A percentile compares a stretch with the other conserved stretches of the same genome.
Conservation (phyloP, 768 basidiomycete species). For the Tricholoma bakamatsutake region DNA sequence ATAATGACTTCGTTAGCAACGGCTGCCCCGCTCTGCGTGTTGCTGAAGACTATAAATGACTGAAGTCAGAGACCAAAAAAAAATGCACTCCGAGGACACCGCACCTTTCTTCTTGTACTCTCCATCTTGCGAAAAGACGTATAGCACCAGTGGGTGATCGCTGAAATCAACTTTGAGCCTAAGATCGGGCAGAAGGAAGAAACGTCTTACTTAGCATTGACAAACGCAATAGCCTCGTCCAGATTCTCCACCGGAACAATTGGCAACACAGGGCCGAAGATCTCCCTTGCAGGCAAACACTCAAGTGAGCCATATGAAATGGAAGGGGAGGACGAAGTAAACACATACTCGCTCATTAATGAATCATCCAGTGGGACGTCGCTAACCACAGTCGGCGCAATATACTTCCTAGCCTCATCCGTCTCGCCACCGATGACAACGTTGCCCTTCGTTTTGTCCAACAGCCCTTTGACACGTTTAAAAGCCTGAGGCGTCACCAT, state of each 20-base stretch:
- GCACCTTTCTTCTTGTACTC: slow-evolving; percentile 59
- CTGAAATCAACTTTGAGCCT: slow-evolving; percentile 16
- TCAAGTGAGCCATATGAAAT: background rate
- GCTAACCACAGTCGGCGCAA: slow-evolving; percentile 69
- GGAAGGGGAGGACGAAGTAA: background rate
- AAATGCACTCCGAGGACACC: slow-evolving; percentile 1
- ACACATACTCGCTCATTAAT: slow-evolving; percentile 67
- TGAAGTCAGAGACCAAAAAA: background rate
- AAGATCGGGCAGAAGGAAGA: background rate
- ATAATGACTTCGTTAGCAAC: slow-evolving; percentile 66
- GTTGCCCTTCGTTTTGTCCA: slow-evolving; percentile 63
- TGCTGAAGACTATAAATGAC: slow-evolving; percentile 47
- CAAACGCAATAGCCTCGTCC: slow-evolving; percentile 66
- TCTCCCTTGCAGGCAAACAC: slow-evolving; percentile 43
- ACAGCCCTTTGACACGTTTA: slow-evolving; percentile 50
- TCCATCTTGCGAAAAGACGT: slow-evolving; percentile 64
- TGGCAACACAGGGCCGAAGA: slow-evolving; percentile 81
- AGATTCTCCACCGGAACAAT: slow-evolving; percentile 65
- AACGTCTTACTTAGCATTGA: slow-evolving; percentile 48
- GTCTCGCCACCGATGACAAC: slow-evolving; percentile 60
- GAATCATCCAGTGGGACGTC: slow-evolving; percentile 60
- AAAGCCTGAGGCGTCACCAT: slow-evolving; percentile 51
- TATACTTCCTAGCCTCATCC: slow-evolving; percentile 51
- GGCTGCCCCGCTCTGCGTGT: slow-evolving; percentile 66
- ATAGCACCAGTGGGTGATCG: slow-evolving; percentile 70